Conservation (phyloP, 108 stramenopile genomes). For the Skeletonema marinoi region DNA sequence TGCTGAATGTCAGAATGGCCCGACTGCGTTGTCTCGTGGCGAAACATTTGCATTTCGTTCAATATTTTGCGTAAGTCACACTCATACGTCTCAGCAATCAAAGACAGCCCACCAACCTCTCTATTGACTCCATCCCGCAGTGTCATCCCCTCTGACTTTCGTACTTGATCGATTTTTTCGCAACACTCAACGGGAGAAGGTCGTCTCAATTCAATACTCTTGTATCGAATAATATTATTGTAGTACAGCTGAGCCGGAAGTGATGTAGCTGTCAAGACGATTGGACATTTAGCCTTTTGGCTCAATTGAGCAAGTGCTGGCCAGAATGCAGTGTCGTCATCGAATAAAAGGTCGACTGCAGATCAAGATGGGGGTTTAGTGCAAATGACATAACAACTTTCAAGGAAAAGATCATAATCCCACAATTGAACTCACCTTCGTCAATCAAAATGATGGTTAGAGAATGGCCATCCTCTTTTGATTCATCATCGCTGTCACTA, state of each 20-base stretch:
- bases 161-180: conserved; percentile 43
- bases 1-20: background rate
- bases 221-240: conserved; percentile 30
- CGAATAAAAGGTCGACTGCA: conserved; percentile 74
- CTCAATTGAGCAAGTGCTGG: conserved; percentile 55
- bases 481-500: background rate
- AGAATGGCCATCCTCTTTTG: conserved; percentile 27
- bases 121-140: conserved; percentile 14
- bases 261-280: conserved; percentile 68
- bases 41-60: conserved; percentile 65
- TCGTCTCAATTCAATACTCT: conserved; percentile 31
- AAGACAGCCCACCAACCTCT: background rate
- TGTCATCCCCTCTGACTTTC: conserved; percentile 44
- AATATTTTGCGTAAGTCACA: conserved; percentile 73
- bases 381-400: background rate
- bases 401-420: background rate
- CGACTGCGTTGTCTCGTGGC: background rate
- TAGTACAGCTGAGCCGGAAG: conserved; percentile 38
- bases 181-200: conserved; percentile 65
- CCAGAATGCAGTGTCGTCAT: conserved; percentile 86
- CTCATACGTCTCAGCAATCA: conserved; percentile 51
- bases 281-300: conserved; percentile 79
- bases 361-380: background rate
- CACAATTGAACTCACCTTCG: conserved; percentile 53
- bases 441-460: conserved; percentile 80